Evolutionary conservation across 768 basidiomycete species (phyloP).

Genomic region (Saitozyma podzolica): DNA sequence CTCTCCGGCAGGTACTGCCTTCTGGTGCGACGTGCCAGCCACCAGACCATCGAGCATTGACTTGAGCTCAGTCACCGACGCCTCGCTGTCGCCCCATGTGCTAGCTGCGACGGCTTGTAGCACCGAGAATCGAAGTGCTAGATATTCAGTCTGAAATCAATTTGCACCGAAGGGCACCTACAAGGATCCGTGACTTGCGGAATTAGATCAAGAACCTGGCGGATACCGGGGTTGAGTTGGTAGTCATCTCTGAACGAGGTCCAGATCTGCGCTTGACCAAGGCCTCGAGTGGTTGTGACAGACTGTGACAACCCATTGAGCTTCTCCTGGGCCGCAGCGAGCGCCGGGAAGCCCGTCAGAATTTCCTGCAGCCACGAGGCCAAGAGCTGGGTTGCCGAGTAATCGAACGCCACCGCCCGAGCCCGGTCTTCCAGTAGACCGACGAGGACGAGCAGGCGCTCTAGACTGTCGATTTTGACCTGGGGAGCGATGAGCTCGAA

Average conservation of each 20-base stretch:
- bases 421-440: conserved; percentile 57
- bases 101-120: too few relatives aligned
- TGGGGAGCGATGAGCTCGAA: neutral
- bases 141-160: too few relatives aligned
- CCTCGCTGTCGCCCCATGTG: too few relatives aligned
- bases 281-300: conserved; percentile 68
- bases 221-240: too few relatives aligned
- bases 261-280: conserved; percentile 75
- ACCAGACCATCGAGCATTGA: too few relatives aligned
- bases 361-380: conserved; percentile 60
- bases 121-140: too few relatives aligned
- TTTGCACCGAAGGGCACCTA: too few relatives aligned
- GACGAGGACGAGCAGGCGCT: conserved; percentile 26
- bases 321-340: conserved; percentile 8
- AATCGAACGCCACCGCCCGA: conserved; percentile 59
- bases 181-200: too few relatives aligned
- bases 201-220: too few relatives aligned
- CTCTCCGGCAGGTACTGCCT: too few relatives aligned
- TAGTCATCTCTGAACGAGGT: conserved; percentile 37
- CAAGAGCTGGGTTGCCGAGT: conserved; percentile 66
- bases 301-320: conserved; percentile 56
- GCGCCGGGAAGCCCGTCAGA: conserved; percentile 44
- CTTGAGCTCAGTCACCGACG: too few relatives aligned
- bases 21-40: too few relatives aligned
- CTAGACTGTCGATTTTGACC: conserved; percentile 18